Evolutionary conservation across 345 rosid genomes (phyloP).

Genomic region (Carallia pectinifolia): DNA sequence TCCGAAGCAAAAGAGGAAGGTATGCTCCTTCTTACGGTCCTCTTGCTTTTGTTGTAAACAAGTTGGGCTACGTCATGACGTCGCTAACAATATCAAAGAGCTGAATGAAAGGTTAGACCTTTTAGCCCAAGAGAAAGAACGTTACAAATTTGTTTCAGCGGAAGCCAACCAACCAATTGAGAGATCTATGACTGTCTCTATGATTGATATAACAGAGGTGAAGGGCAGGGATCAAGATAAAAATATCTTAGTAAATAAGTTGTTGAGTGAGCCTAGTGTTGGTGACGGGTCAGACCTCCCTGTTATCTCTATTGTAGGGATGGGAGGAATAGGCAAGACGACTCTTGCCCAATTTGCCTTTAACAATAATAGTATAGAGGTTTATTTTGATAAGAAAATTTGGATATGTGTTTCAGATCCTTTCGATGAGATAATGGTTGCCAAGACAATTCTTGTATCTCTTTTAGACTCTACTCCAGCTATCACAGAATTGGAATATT

Average conservation of each 20-base stretch:
- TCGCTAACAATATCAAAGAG: too few species aligned
- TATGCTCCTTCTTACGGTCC: too few species aligned
- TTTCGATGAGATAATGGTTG: background rate
- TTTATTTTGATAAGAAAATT: background rate
- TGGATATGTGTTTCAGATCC: constrained; percentile 8
- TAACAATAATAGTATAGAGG: background rate
- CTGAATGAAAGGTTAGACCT: too few species aligned
- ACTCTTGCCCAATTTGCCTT: background rate
- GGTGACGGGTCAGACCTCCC: background rate
- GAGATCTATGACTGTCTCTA: background rate
- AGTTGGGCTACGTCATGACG: too few species aligned
- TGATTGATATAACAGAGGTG: background rate
- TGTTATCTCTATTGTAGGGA: constrained; percentile 2
- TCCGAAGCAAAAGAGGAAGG: too few species aligned
- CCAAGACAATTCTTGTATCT: constrained; percentile 5
- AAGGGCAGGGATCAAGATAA: background rate
- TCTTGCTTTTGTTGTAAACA: too few species aligned
- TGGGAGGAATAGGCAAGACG: constrained; percentile 1
- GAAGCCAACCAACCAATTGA: too few species aligned
- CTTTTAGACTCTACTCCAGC: background rate
- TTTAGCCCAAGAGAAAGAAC: too few species aligned
- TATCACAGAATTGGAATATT: too few species aligned
- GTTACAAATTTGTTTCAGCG: too few species aligned
- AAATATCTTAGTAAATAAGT: background rate
- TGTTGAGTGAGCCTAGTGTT: background rate